Conservation (phyloP, 2,329 filamentous ascomycete species). For the Penicillium sp. region DNA sequence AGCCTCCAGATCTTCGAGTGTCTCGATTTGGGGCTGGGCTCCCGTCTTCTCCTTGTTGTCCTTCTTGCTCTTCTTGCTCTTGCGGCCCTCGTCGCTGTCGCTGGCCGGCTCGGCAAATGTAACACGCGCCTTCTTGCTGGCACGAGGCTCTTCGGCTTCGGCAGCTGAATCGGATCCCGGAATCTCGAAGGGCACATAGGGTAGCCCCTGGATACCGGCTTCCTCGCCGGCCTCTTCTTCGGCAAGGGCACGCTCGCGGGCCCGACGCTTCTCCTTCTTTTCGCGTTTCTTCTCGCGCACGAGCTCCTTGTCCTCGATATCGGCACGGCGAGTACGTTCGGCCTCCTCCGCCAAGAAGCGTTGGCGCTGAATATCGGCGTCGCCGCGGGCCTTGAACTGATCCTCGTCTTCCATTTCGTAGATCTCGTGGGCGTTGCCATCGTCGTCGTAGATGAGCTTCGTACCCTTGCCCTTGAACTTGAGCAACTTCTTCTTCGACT, state of each 20-base stretch:
- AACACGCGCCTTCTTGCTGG: constrained; percentile 41
- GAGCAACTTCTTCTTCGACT: constrained; percentile 88
- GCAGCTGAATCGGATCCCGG: constrained; percentile 18
- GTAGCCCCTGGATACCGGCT: constrained; percentile 16
- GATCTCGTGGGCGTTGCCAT: constrained; percentile 75
- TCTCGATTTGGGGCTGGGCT: constrained; percentile 36
- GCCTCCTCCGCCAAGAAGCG: constrained; percentile 74
- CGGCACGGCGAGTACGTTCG: constrained; percentile 66
- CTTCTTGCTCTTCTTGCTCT: constrained; percentile 16
- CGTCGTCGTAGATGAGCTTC: constrained; percentile 87
- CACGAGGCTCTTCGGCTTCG: constrained; percentile 27
- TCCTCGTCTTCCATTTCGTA: constrained; percentile 87
- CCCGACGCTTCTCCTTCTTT: constrained; percentile 46
- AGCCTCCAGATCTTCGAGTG: constrained; percentile 47
- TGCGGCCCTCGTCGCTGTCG: constrained; percentile 24
- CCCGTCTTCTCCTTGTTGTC: constrained; percentile 6
- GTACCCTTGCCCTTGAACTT: constrained; percentile 83
- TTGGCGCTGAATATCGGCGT: constrained; percentile 68
- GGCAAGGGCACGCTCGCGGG: constrained; percentile 36
- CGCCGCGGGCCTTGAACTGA: constrained; percentile 69
- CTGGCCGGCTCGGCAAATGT: constrained; percentile 30
- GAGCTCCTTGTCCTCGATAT: constrained; percentile 75
- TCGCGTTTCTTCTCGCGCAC: constrained; percentile 66
- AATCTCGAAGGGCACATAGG: constrained; percentile 22
- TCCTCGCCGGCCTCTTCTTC: constrained; percentile 31